Base-by-base conservation (phyloP, 2,329 filamentous ascomycete species). In the Trichoderma asperellum region DNA sequence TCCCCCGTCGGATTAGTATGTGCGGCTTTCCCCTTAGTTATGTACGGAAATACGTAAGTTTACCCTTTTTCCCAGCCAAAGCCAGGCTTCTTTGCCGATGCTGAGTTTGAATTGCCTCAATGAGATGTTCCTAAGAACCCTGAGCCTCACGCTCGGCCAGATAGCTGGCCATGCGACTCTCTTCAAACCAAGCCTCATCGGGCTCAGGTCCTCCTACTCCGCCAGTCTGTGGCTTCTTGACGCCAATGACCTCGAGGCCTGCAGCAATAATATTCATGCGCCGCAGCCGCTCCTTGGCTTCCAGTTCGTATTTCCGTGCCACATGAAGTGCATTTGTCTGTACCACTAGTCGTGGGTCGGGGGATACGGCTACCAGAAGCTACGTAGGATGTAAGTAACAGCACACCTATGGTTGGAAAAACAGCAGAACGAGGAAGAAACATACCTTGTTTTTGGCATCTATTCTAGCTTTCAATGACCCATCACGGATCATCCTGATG, bases 401-500 rank as follows among this genome's bases (percentile, higher is more conserved):
- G 14, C 4, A 4, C 18, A 8, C 60, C 6, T 34, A 21, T 3
- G 29, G 11, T 10, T 27, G 49, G 49, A 24, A 18, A 24, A 8
- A 21, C 1, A 40, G 32, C 27, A 35, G n/a, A 24, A 12, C 1
- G 2, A 55, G 29, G 8, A 8, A n/a, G 53, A 40, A 35, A 75
- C 79, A 73, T 81, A 90, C 89, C 77, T 88, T 87, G 74, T 96
- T 91, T 70, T 96, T 93, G 0, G 92, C 87, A 77, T 99, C 94
- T 70, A 99, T 91, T 34, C 93, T 87, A 8, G 93, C 94, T 73
- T 94, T 85, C 12, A 99, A 82, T 0, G 85, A 85, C 8, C 89
- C 89, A 14, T 85, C 83, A 63, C 89, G 85, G 74, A 99, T 97
- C 88, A 98, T 92, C 0, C 80, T 78, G 34, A 91, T 86, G 37